A percentile compares a stretch with the other conserved stretches of the same genome.
Evolutionary conservation across 805 yeast genomes (phyloP).

Genomic region (Candida pini): DNA sequence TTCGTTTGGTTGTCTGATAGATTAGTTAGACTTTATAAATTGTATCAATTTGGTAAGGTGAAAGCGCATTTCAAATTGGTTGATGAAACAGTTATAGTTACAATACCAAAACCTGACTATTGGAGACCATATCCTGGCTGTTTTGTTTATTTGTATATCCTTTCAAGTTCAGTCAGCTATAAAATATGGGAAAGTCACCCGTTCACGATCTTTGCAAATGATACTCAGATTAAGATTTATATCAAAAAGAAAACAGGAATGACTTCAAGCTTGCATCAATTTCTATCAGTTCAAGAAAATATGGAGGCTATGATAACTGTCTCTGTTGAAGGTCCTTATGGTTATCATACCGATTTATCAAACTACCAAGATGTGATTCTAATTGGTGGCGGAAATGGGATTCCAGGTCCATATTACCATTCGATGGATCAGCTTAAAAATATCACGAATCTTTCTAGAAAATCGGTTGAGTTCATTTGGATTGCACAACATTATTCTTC

Average conservation of each 20-base stretch:
- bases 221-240: conserved; percentile 31
- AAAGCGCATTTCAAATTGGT: conserved; percentile 14
- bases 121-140: conserved; percentile 54
- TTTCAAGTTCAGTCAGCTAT: conserved; percentile 26
- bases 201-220: conserved; percentile 37
- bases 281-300: conserved; percentile 18
- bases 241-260: conserved; percentile 47
- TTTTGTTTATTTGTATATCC: conserved; percentile 48
- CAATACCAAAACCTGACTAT: conserved; percentile 37
- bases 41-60: conserved; percentile 25
- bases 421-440: conserved; percentile 26
- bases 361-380: conserved; percentile 38
- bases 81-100: conserved; percentile 16
- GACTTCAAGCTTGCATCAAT: conserved; percentile 33
- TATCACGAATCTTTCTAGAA: conserved; percentile 7
- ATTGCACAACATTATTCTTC: conserved; percentile 34
- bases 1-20: conserved; percentile 40
- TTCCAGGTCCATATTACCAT: conserved; percentile 48
- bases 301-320: conserved; percentile 13
- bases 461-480: conserved; percentile 40
- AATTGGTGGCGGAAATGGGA: conserved; percentile 55
- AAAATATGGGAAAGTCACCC: conserved; percentile 64
- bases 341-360: conserved; percentile 35
- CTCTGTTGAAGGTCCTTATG: conserved; percentile 55
- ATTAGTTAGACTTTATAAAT: conserved; percentile 29